A percentile compares a stretch with the other conserved stretches of the same genome.
Evolutionary conservation across 805 yeast species (phyloP).

Genomic region (Yarrowia sp.): DNA sequence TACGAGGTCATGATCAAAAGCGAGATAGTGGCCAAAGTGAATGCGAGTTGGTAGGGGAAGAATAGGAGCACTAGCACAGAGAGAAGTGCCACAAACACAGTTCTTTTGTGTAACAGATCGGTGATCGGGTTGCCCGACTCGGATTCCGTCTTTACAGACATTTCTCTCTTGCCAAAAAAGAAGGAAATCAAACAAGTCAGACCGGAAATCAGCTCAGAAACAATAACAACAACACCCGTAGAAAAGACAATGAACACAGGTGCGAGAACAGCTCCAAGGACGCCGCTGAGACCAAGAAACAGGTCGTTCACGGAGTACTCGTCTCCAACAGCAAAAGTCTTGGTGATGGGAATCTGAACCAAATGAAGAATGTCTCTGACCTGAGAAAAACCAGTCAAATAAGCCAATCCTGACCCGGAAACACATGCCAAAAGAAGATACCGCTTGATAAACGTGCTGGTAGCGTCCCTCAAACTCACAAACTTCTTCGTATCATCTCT

Average conservation of each 20-base stretch:
- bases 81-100: conserved; percentile 5
- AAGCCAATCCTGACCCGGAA: conserved; percentile 13
- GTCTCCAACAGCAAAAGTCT: not conserved
- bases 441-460: conserved; percentile 49
- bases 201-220: not conserved
- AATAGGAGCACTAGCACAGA: not conserved
- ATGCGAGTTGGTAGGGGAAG: conserved; percentile 86
- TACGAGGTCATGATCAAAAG: conserved; percentile 61
- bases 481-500: conserved; percentile 47
- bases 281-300: conserved; percentile 29
- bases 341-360: conserved; percentile 26
- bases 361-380: conserved; percentile 17
- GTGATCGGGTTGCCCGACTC: conserved; percentile 1
- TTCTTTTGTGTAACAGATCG: conserved; percentile 2
- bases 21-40: conserved; percentile 61
- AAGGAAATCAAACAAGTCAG: not conserved
- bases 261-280: conserved; percentile 14
- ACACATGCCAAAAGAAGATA: conserved; percentile 60
- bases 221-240: conserved; percentile 14
- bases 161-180: not conserved
- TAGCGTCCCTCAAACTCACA: conserved; percentile 47
- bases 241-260: conserved; percentile 11
- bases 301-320: conserved; percentile 37
- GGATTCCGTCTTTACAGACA: too few relatives aligned
- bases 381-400: not conserved